Conservation (phyloP, 352 stramenopile species). For the Halophytophthora polymorphica region DNA sequence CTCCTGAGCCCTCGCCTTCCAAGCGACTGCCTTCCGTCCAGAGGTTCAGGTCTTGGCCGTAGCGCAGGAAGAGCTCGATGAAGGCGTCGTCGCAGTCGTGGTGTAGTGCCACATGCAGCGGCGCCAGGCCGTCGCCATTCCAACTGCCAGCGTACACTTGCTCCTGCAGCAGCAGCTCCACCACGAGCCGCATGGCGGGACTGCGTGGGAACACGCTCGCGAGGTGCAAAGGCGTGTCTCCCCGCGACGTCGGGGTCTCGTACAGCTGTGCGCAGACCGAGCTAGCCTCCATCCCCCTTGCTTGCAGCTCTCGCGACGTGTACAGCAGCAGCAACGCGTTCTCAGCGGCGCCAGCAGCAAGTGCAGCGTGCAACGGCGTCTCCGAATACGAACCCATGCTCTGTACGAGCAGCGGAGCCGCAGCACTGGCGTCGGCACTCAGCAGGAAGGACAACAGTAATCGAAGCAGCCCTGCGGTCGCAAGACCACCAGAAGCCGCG, state of each 20-base stretch:
- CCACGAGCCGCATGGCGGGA: conserved; percentile 32
- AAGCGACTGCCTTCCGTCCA: conserved; percentile 52
- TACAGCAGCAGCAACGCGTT: conserved; percentile 48
- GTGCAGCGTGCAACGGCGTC: conserved; percentile 43
- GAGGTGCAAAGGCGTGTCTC: conserved; percentile 50
- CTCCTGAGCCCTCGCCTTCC: conserved; percentile 10
- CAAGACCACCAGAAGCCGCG: conserved; percentile 34
- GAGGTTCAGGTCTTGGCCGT: conserved; percentile 53
- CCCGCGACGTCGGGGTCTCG: conserved; percentile 24
- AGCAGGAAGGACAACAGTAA: conserved; percentile 44
- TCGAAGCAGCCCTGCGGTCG: conserved; percentile 32
- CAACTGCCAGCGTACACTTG: conserved; percentile 45
- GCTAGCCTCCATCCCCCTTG: conserved; percentile 8
- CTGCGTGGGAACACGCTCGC: conserved; percentile 37
- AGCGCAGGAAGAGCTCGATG: conserved; percentile 45
- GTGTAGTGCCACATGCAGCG: conserved; percentile 54
- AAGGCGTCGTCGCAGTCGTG: conserved; percentile 37
- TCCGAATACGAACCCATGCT: conserved; percentile 23
- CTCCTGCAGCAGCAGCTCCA: conserved; percentile 42
- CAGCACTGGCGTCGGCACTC: conserved; percentile 6
- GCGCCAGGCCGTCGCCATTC: conserved; percentile 42
- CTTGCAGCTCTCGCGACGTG: conserved; percentile 25
- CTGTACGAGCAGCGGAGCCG: conserved; percentile 19
- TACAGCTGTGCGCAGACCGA: conserved; percentile 22
- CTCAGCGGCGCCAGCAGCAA: conserved; percentile 28